Percentiles rank a stretch among this genome's conserved stretches.
These are phyloP conservation scores for Eimeria zaria DNA, from an alignment of 169 alveolate genomes.

Conservation along the genomic window DNA sequence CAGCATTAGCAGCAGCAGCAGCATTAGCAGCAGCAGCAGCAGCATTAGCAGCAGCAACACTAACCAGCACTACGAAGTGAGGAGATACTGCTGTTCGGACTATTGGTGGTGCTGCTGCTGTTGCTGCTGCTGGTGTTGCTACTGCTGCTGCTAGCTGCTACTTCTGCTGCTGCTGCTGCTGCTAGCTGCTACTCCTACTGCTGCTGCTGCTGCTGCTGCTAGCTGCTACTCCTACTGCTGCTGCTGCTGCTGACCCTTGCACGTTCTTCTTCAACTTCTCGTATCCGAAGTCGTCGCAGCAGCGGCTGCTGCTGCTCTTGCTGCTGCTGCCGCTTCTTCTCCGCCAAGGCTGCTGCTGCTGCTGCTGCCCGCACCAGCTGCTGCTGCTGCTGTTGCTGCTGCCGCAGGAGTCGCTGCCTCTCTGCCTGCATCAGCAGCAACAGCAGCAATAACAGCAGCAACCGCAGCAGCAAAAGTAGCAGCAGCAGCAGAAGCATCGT, in stretches of 20 bases:
- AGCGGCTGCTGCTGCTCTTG: conserved; percentile 1
- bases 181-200: not conserved
- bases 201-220: conserved; percentile 15
- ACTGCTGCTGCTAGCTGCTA: not conserved
- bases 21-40: no score
- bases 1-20: no score
- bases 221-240: not conserved
- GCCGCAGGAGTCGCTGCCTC: conserved; percentile 15
- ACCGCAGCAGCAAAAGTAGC: not conserved
- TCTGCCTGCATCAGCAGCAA: not conserved
- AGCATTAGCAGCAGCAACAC: not conserved
- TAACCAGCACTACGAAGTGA: not conserved
- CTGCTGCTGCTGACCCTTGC: not conserved
- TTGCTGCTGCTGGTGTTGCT: no score
- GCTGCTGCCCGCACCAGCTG: conserved; percentile 25
- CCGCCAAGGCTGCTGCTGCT: conserved; percentile 5
- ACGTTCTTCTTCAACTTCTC: not conserved
- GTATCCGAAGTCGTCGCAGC: not conserved
- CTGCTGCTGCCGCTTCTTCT: not conserved
- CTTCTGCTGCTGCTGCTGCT: not conserved
- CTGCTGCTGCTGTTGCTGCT: conserved; percentile 24
- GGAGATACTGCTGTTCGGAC: no score
- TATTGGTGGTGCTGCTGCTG: no score
- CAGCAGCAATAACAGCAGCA: not conserved
- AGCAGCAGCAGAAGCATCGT: conserved; percentile 3